These are phyloP conservation scores for Neoboletus brunneissimus DNA, from an alignment of 768 basidiomycete genomes.

Conservation along the genomic window DNA sequence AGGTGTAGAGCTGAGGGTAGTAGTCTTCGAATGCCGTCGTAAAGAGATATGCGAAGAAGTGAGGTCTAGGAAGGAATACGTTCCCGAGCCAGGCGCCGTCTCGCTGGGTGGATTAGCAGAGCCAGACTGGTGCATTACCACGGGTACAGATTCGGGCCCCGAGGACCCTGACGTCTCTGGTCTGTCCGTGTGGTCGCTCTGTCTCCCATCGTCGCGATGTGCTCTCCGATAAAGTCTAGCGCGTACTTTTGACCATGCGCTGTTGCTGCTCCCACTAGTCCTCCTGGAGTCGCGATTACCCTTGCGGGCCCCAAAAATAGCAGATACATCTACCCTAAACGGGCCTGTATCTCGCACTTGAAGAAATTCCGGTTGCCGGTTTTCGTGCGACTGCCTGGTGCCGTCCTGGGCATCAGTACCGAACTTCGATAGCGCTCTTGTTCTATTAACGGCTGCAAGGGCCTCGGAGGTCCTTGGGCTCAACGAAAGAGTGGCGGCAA, in stretches of 20 bases:
- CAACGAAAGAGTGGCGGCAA: constrained; percentile 42
- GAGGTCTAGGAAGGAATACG: constrained; percentile 35
- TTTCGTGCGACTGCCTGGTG: constrained; percentile 1
- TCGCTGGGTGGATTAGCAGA: constrained; percentile 19
- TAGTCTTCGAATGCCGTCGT: constrained; percentile 25
- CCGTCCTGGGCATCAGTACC: constrained; percentile 6
- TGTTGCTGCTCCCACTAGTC: constrained; percentile 23
- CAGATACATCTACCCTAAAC: constrained; percentile 42
- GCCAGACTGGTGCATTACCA: constrained; percentile 27
- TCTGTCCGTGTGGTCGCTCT: constrained; percentile 14
- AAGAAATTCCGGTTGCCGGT: constrained; percentile 27
- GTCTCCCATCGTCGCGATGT: constrained; percentile 30
- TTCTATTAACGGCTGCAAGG: constrained; percentile 1
- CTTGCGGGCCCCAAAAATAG: constrained; percentile 23
- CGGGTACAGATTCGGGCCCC: constrained; percentile 31
- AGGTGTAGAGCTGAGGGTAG: constrained; percentile 26
- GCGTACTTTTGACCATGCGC: constrained; percentile 33
- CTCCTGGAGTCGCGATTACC: constrained; percentile 19
- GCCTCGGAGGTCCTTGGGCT: constrained; percentile 45
- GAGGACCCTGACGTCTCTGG: constrained; percentile 24
- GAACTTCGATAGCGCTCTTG: constrained; percentile 1
- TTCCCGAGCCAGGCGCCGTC: constrained; percentile 26
- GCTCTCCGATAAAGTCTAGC: constrained; percentile 30
- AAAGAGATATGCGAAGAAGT: constrained; percentile 27
- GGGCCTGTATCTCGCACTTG: constrained; percentile 44